Base-by-base conservation (phyloP, 345 rosid species). In the Conringia planisiliqua region DNA sequence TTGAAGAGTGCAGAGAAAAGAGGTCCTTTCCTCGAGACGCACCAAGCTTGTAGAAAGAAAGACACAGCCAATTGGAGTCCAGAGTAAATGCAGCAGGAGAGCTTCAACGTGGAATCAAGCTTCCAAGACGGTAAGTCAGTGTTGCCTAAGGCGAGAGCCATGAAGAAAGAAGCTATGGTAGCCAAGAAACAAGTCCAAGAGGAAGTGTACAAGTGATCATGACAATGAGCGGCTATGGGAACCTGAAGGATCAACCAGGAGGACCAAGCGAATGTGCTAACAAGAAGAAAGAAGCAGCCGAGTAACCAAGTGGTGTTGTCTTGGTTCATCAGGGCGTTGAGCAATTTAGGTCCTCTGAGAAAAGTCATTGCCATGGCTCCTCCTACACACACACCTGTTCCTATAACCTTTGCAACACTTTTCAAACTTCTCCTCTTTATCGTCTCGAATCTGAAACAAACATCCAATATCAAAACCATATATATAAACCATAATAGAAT, bases 311-410 rank as follows among this genome's bases (percentile, higher is more conserved):
- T 58, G 14, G 60, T 71, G 4, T 11, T 33, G 48, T 66, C 60
- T 79, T 66, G 84, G 39, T 61, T 57, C 4, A 85, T 6, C 20
- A 68, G 7, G 39, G 79, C 26, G 70, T 85, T 81, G 20, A 87
- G 70, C 36, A 86, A 54, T 69, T 77, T 83, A 4, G 89, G 82
- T 0, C 88, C 92, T 75, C 85, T 85, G 13, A 87, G 80, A 56
- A 87, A 61, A 13, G 90, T 82, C 92, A 87, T 83, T 36, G 81
- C 70, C 74, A 87, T 81, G 58, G 95, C 92, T 83, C 91, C 91
- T 13, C 85, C 62, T 0, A 86, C 89, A 66, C 95, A 89, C n/a
- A 86, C n/a, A 26, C 76, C 61, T 4, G 96, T 92, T 33, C 95
- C 98, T 29, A 62, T 44, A 27, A 90, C 80, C 71, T 92, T 92